Conservation (phyloP, 73 alveolate species). For the Paramecium bursaria region DNA sequence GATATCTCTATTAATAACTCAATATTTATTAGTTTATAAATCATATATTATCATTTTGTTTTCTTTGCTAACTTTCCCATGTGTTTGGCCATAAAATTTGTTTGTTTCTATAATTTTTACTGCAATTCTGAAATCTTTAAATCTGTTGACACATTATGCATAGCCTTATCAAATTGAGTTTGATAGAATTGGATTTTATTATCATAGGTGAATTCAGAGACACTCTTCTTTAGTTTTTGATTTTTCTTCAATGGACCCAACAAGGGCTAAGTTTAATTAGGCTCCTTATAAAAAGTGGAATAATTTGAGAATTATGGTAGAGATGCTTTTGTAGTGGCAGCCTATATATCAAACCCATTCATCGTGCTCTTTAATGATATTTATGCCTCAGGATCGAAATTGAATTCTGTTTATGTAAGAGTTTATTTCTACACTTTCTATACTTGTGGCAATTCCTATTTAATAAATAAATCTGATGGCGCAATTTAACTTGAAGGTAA, state of each 20-base stretch:
- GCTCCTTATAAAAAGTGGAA: neutral
- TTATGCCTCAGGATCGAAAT: neutral
- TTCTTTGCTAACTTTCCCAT: neutral
- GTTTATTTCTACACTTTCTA: neutral
- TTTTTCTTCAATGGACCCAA: too few relatives aligned
- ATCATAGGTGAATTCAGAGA: neutral
- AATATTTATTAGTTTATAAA: too few relatives aligned
- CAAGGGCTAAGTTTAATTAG: too few relatives aligned
- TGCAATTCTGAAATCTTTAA: neutral
- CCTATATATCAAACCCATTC: neutral
- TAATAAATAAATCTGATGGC: neutral
- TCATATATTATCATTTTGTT: too few relatives aligned
- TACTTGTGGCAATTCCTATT: neutral
- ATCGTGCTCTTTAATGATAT: neutral
- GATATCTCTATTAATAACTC: too few relatives aligned
- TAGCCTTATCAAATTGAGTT: neutral
- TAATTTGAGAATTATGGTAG: neutral
- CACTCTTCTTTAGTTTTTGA: neutral
- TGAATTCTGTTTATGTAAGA: neutral
- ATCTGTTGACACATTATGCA: neutral
- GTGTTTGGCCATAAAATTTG: neutral
- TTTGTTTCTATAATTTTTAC: too few relatives aligned
- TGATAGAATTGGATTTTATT: too few relatives aligned
- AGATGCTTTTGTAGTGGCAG: slow-evolving; percentile 30
- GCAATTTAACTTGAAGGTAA: neutral